Evolutionary conservation across 768 basidiomycete species (phyloP), one percentile per base, ranked within the genome.

Genomic region (Hirschioporus abietinus): DNA sequence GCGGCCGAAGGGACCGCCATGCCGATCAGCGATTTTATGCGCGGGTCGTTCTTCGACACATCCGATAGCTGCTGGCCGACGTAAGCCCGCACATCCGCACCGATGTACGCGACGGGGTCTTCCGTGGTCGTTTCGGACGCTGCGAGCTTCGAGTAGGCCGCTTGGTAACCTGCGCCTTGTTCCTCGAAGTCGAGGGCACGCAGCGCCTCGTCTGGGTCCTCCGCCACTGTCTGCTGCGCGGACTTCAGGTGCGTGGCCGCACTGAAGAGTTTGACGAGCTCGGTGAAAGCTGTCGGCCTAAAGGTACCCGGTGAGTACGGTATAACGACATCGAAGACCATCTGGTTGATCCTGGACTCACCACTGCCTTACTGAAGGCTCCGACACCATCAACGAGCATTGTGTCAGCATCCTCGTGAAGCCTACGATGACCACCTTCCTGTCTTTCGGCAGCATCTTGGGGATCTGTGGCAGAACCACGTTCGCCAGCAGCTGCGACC

Each of bases 171-270:
- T 7, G 90, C 90, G 1, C 85, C 84, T 74, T 92, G 91, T 73
- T 98, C 96, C 73, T 98, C 96, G 68, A 88, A 88, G 74, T 98
- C 96, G 60, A 97, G 87, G 64, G 85, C 86, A 0, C 91, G 92
- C 36, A 93, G 73, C 0, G 85, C 86, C 0, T 81, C 79, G 60
- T 86, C 78, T 8, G 81, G 75, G 61, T 88, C 86, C n/a, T 87
- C 80, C 4, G 42, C 42, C 72, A 77, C 6, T 67, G 72, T 0
- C 66, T 69, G 34, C 71, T 69, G n/a, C 67, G 65, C 3, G 69
- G 42, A 52, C 42, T 12, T 52, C 15, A 52, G 42, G 42, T 52
- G 42, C 42, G 42, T 52, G 15, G 42, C 4, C 3, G 15, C 20
- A 3, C 42, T 20, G 42, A 52, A 52, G 42, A 52, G 42, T 10